Evolutionary conservation across 331 rosid genomes (phyloP), one percentile per base, ranked within the genome.

Genomic region (Saraca asoca): DNA sequence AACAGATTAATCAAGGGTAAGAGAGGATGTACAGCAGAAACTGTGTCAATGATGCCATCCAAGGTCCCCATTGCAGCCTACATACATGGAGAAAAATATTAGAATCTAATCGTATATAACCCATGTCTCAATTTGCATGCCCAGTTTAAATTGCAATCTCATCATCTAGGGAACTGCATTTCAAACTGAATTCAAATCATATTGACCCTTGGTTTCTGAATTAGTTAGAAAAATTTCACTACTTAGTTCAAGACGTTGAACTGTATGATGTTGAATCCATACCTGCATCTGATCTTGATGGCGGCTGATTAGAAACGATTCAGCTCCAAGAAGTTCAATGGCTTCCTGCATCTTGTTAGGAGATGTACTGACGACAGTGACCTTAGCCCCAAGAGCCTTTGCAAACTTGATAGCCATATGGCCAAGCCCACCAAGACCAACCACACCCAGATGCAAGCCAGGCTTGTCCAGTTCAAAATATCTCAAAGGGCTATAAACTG

Each of bases 391-490:
- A 49, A 85, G 13, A 14, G 87, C 79, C 62, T 85, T 79, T 4
- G 79, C 86, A 58, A 82, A 82, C 57, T 78, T 82, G 0, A 75
- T 79, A 9, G 84, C 87, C 42, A 85, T 4, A 15, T 85, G 85
- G 34, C 87, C 90, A 5, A 82, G 51, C 7, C 83, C 89, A 31
- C 89, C 89, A 0, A 85, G 73, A 12, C 90, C 87, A 16, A 81
- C 85, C 59, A 85, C 80, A 24, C 85, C 87, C 19, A 85, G 7
- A 9, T 79, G 87, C n/a, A 61, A 0, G 0, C 78, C 85, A 0
- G 81, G 73, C 51, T 74, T 52, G 34, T 64, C 80, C 3, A 85
- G 70, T 29, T 64, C 81, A 42, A 24, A 85, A 41, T 79, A 51
- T 12, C 31, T 70, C 48, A 85, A 17, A 12, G 86, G 87, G 64